Conservation (phyloP, 495 filamentous ascomycete genomes). For the Xylaria longipes region DNA sequence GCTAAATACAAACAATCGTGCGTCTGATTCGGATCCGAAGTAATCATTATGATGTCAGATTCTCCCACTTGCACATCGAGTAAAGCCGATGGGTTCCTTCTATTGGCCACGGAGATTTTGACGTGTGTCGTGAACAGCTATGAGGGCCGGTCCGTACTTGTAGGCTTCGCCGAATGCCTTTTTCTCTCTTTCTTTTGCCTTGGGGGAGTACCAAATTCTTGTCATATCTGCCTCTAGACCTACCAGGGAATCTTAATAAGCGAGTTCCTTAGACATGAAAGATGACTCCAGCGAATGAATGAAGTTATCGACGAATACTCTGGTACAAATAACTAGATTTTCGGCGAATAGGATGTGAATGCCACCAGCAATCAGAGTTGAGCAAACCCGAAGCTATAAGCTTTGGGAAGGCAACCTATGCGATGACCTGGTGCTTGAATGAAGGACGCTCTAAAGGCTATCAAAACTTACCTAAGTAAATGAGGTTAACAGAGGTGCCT, state of each 20-base stretch:
- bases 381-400: not conserved
- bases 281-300: not conserved
- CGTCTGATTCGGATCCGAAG: slow-evolving; percentile 20
- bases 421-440: not conserved
- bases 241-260: not conserved
- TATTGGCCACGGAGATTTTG: not conserved
- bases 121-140: not conserved
- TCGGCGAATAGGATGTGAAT: not conserved
- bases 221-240: not conserved
- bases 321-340: not conserved
- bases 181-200: not conserved
- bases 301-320: not conserved
- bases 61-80: not conserved
- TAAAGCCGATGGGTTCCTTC: not conserved
- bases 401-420: not conserved
- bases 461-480: not conserved
- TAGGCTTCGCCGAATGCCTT: not conserved
- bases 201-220: not conserved
- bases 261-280: not conserved
- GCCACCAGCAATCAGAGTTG: not conserved
- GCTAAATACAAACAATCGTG: not conserved
- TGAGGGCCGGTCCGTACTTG: not conserved
- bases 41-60: slow-evolving; percentile 14
- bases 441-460: not conserved
- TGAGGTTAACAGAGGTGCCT: too few relatives aligned